Evolutionary conservation across 208 protist genomes (phyloP).

Genomic region (Trypanosoma congolense): DNA sequence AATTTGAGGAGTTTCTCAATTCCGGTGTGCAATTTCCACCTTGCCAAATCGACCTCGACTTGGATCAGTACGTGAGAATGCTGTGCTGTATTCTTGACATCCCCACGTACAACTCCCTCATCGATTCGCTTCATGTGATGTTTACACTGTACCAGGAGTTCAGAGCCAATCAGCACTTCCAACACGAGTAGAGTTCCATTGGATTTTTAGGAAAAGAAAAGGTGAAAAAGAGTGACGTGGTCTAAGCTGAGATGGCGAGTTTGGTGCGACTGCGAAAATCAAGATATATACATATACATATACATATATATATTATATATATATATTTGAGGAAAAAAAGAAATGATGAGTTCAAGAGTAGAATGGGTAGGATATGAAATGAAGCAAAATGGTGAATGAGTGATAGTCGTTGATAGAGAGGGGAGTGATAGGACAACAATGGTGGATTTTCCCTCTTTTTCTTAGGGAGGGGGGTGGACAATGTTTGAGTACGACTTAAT

Average conservation of each 20-base stretch:
- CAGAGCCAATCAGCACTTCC: conserved; percentile 92
- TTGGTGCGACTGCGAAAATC: neutral
- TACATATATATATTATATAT: neutral
- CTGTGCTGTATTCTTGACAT: conserved; percentile 96
- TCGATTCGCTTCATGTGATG: conserved; percentile 97
- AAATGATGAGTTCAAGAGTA: conserved; percentile 1
- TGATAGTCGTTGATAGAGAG: too few relatives aligned
- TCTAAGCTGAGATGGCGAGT: too few relatives aligned
- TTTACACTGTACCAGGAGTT: conserved; percentile 97
- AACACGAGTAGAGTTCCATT: conserved; percentile 55
- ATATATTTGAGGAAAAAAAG: conserved; percentile 7
- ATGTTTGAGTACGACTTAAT: too few relatives aligned
- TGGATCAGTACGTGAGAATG: conserved; percentile 92
- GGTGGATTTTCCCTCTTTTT: too few relatives aligned
- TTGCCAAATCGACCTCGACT: conserved; percentile 88
- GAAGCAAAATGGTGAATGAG: too few relatives aligned
- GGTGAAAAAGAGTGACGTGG: too few relatives aligned
- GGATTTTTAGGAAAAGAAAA: too few relatives aligned
- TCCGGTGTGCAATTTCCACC: conserved; percentile 83
- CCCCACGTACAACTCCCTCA: conserved; percentile 94
- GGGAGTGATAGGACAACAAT: too few relatives aligned
- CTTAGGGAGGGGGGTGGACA: too few relatives aligned
- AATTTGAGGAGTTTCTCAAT: conserved; percentile 94
- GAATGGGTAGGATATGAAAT: neutral
- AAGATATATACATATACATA: conserved; percentile 3